These are phyloP conservation scores for Aspergillus pseudoterreus DNA, from an alignment of 2,329 filamentous ascomycete genomes.

Conservation along the genomic window DNA sequence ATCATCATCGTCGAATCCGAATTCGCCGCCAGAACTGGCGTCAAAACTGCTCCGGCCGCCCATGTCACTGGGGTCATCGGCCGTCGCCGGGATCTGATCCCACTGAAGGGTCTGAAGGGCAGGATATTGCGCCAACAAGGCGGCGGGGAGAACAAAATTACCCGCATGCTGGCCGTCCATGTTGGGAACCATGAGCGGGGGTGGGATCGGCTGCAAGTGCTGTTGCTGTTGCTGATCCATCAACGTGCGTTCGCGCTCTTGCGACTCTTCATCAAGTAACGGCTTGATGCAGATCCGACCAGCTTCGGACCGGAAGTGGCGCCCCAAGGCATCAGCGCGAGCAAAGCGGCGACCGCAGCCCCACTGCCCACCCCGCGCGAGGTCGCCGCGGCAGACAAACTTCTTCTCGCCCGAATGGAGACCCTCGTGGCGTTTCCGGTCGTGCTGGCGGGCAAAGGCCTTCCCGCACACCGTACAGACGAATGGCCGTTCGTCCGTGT, in stretches of 20 bases:
- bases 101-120: slow-evolving; percentile 88
- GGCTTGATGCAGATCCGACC: slow-evolving; percentile 96
- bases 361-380: slow-evolving; percentile 81
- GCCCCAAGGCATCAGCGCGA: slow-evolving; percentile 86
- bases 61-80: slow-evolving; percentile 56
- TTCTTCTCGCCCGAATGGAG: slow-evolving; percentile 97
- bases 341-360: slow-evolving; percentile 92
- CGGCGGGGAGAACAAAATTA: slow-evolving; percentile 75
- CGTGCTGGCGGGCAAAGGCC: slow-evolving; percentile 94
- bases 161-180: slow-evolving; percentile 55
- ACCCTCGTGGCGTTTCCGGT: slow-evolving; percentile 94
- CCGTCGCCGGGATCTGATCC: slow-evolving; percentile 65
- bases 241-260: slow-evolving; percentile 72
- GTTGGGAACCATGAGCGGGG: slow-evolving; percentile 59
- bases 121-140: slow-evolving; percentile 86
- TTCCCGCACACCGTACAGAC: slow-evolving; percentile 97
- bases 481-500: slow-evolving; percentile 95
- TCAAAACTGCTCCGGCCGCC: slow-evolving; percentile 59
- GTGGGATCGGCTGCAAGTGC: slow-evolving; percentile 55
- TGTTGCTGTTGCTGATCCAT: slow-evolving; percentile 70
- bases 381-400: slow-evolving; percentile 90
- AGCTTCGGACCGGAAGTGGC: slow-evolving; percentile 93
- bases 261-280: slow-evolving; percentile 89
- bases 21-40: slow-evolving; percentile 43
- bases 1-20: slow-evolving; percentile 43